Evolutionary conservation across 2,329 filamentous ascomycete genomes (phyloP).

Genomic region (Microcyclospora pomicola): DNA sequence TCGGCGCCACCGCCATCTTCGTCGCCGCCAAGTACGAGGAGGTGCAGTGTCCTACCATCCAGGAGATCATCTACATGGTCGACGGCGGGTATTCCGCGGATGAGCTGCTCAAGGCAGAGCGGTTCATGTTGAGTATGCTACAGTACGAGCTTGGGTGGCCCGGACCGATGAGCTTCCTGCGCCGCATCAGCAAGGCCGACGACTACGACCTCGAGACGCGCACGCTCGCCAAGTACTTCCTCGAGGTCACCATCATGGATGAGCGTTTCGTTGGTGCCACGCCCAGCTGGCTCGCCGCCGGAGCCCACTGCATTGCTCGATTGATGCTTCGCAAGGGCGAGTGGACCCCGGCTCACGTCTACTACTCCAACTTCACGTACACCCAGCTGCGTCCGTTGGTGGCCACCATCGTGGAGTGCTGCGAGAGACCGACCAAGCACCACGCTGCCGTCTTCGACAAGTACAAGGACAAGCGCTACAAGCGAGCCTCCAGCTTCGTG

Average conservation of each 20-base stretch:
- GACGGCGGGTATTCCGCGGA: constrained; percentile 79
- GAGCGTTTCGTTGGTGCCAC: constrained; percentile 88
- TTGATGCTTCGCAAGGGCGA: constrained; percentile 80
- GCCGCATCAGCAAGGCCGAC: constrained; percentile 94
- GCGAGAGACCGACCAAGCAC: constrained; percentile 64
- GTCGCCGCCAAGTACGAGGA: constrained; percentile 97
- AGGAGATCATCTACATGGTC: constrained; percentile 97
- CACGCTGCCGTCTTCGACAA: constrained; percentile 84
- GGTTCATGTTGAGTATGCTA: constrained; percentile 96
- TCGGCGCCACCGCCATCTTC: constrained; percentile 89
- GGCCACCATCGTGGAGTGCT: constrained; percentile 72
- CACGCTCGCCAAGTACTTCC: constrained; percentile 92
- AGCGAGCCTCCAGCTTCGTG: constrained; percentile 68
- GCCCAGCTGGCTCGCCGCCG: constrained; percentile 81
- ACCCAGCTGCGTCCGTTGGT: constrained; percentile 67
- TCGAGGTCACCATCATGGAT: constrained; percentile 95
- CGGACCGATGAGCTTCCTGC: constrained; percentile 96
- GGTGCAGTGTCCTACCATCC: constrained; percentile 90
- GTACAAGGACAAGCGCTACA: constrained; percentile 77
- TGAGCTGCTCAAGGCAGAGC: constrained; percentile 91
- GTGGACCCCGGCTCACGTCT: constrained; percentile 72
- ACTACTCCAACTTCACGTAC: constrained; percentile 90
- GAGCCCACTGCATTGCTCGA: constrained; percentile 81
- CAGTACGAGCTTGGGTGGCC: constrained; percentile 94
- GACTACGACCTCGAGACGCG: constrained; percentile 93